phyloP scores from a whole-genome alignment of 169 alveolate species.

The Cryptosporidium sp. region DNA sequence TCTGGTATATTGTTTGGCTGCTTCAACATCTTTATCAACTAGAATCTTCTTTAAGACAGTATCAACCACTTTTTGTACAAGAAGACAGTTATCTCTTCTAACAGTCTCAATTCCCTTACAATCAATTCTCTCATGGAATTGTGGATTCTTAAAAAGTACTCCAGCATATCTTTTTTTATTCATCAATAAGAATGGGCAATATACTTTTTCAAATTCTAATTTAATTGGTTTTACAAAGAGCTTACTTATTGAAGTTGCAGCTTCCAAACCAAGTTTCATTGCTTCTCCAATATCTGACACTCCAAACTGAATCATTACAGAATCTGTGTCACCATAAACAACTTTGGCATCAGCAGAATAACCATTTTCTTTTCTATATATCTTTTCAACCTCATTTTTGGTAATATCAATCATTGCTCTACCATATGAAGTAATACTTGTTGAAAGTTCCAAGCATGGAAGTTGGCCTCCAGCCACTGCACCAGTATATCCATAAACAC shows the following conservation, averaged over 20 bases:
- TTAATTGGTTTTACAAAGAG: constrained; percentile 93
- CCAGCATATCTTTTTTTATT: constrained; percentile 99
- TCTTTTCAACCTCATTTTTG: constrained; percentile 86
- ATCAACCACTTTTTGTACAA: constrained; percentile 95
- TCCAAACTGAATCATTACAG: constrained; percentile 99
- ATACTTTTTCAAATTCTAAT: constrained; percentile 97
- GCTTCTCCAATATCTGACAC: constrained; percentile 90
- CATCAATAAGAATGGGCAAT: constrained; percentile 95
- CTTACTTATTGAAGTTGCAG: constrained; percentile 92
- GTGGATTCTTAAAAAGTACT: constrained; percentile 92
- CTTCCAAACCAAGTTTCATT: constrained; percentile 92
- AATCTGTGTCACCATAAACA: constrained; percentile 99
- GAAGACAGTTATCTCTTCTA: constrained; percentile 96
- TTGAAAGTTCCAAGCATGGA: constrained; percentile 96
- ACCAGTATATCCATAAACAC: constrained; percentile 99
- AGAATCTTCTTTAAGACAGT: constrained; percentile 90
- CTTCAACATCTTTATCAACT: constrained; percentile 91
- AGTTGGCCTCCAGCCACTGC: constrained; percentile 96
- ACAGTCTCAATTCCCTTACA: constrained; percentile 97
- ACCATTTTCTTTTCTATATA: constrained; percentile 90
- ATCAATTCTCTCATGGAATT: constrained; percentile 96
- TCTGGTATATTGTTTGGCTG: constrained; percentile 91
- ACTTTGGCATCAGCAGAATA: constrained; percentile 92
- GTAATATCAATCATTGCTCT: constrained; percentile 95
- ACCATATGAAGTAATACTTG: constrained; percentile 97